These are phyloP conservation scores for Grosmannia huntii DNA, from an alignment of 2,329 filamentous ascomycete species.

Conservation along the genomic window DNA sequence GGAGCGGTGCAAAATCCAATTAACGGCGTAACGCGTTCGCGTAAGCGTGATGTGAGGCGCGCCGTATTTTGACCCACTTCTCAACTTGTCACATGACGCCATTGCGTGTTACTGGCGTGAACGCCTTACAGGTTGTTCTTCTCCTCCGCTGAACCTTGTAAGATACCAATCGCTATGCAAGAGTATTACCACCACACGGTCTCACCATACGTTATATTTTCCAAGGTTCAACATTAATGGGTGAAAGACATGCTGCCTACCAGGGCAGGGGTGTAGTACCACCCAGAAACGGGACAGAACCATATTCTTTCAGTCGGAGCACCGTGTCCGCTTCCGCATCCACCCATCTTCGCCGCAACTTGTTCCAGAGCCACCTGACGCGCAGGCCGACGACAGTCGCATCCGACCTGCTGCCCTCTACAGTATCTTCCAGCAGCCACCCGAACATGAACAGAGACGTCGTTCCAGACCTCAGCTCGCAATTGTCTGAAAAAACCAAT, in stretches of 20 bases:
- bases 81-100: conserved; percentile 6
- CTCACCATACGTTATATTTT: background rate
- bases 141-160: background rate
- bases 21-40: conserved; percentile 13
- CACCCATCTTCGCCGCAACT: conserved; percentile 35
- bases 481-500: background rate
- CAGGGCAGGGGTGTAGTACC: conserved; percentile 4
- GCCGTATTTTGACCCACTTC: conserved; percentile 9
- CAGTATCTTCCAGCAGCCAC: conserved; percentile 24
- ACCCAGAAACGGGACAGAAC: conserved; percentile 1
- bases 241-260: conserved; percentile 8
- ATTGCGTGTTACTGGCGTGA: background rate
- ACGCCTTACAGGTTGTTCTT: background rate
- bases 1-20: conserved; percentile 7
- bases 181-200: no score
- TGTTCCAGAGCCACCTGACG: conserved; percentile 47
- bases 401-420: conserved; percentile 26
- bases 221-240: conserved; percentile 3
- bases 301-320: conserved; percentile 1
- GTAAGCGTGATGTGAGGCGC: conserved; percentile 16
- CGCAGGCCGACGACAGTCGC: conserved; percentile 38
- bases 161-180: no score
- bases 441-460: conserved; percentile 18
- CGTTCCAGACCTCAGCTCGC: conserved; percentile 8
- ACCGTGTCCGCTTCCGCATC: conserved; percentile 3